Evolutionary conservation across 2,329 filamentous ascomycete species (phyloP).

Genomic region (Penicillium sp.): DNA sequence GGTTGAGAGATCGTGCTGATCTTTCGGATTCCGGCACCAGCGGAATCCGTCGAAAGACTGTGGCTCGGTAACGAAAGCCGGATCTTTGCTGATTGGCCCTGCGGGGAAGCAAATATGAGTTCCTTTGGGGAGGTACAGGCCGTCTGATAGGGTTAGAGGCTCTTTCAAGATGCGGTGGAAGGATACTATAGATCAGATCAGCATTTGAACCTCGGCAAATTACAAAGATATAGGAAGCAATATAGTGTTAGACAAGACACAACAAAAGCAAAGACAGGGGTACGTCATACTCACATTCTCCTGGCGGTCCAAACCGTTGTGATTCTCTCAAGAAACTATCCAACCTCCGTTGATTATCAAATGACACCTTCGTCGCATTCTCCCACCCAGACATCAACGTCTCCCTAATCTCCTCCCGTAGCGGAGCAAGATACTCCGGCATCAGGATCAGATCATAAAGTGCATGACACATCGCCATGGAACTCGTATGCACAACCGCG

Average conservation of each 20-base stretch:
- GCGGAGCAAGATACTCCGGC: conserved; percentile 51
- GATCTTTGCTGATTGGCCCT: conserved; percentile 30
- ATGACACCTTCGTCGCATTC: conserved; percentile 21
- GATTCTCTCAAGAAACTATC: conserved; percentile 35
- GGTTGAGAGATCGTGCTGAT: conserved; percentile 9
- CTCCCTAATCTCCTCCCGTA: conserved; percentile 52
- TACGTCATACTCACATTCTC: conserved; percentile 23
- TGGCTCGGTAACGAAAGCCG: conserved; percentile 21
- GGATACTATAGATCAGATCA: conserved; percentile 19
- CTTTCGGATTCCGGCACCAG: conserved; percentile 23
- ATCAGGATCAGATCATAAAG: conserved; percentile 54
- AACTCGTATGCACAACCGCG: conserved; percentile 30
- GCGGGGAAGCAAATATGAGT: conserved; percentile 32
- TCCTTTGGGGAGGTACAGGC: conserved; percentile 22
- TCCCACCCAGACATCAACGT: conserved; percentile 27
- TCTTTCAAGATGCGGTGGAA: conserved; percentile 30
- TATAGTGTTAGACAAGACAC: not conserved
- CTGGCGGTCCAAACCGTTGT: conserved; percentile 28
- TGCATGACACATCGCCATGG: conserved; percentile 38
- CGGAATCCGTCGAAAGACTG: conserved; percentile 29
- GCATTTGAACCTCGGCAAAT: not conserved
- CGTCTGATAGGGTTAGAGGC: conserved; percentile 25
- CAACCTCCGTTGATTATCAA: conserved; percentile 21
- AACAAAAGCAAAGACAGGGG: not conserved
- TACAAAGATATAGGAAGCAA: not conserved